Conservation (phyloP, 164 flowering plant species). For the Paratinospora sagittata region DNA sequence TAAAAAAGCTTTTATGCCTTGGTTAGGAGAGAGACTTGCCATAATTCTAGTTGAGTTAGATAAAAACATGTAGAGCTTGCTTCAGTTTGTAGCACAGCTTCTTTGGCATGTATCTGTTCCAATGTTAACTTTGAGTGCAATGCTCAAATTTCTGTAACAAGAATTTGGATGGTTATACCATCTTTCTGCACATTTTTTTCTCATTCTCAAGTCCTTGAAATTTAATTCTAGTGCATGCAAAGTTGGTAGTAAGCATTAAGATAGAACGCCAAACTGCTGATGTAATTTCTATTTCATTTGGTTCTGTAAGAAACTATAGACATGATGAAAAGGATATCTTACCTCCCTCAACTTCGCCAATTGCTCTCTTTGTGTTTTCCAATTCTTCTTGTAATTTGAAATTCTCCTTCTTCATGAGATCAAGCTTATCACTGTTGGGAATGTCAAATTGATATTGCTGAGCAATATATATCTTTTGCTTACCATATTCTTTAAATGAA, state of each 20-base stretch:
- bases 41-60: too few species aligned
- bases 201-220: neutral
- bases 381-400: too few species aligned
- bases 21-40: too few species aligned
- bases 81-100: slow-evolving; percentile 50
- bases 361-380: too few species aligned
- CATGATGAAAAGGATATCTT: slow-evolving; percentile 9
- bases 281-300: neutral
- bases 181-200: neutral
- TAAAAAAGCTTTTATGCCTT: too few species aligned
- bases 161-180: neutral
- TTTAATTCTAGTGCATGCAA: too few species aligned
- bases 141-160: slow-evolving; percentile 59
- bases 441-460: too few species aligned
- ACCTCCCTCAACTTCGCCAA: slow-evolving; percentile 79
- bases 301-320: neutral
- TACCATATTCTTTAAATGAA: too few species aligned
- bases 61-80: slow-evolving; percentile 21
- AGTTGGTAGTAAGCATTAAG: neutral
- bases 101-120: slow-evolving; percentile 57
- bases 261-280: neutral
- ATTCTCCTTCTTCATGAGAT: slow-evolving; percentile 77
- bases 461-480: too few species aligned
- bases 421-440: slow-evolving; percentile 76
- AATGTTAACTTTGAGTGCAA: slow-evolving; percentile 84